Evolutionary conservation across 495 filamentous ascomycete species (phyloP).

Genomic region (Daldinia grandis): DNA sequence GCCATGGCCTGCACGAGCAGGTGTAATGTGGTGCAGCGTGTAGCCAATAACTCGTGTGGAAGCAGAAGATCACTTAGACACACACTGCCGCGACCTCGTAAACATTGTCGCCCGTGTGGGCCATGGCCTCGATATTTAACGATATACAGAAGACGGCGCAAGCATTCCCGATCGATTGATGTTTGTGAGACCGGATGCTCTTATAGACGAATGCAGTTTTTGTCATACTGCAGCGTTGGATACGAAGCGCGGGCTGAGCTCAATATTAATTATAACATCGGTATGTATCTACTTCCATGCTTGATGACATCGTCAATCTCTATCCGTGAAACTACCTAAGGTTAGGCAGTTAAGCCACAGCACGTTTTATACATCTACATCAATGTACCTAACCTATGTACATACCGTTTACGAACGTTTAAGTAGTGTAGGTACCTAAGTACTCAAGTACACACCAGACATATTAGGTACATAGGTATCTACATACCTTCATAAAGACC

Average conservation of each 20-base stretch:
- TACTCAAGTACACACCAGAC: background rate
- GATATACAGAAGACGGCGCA: constrained; percentile 22
- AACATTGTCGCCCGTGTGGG: constrained; percentile 36
- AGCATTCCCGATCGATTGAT: constrained; percentile 33
- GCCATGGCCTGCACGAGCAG: constrained; percentile 25
- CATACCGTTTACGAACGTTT: background rate
- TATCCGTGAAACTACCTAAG: background rate
- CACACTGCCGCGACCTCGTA: constrained; percentile 30
- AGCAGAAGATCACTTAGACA: constrained; percentile 12
- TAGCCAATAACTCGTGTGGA: constrained; percentile 31
- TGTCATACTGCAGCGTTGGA: constrained; percentile 34
- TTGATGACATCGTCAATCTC: background rate
- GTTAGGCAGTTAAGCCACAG: background rate
- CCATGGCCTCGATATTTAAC: constrained; percentile 28
- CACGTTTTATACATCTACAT: background rate
- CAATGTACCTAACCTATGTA: background rate
- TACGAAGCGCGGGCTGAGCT: constrained; percentile 27
- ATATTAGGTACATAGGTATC: too few relatives aligned
- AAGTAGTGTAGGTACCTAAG: background rate
- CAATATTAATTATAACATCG: constrained; percentile 1
- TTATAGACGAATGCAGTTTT: constrained; percentile 28
- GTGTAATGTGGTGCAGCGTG: constrained; percentile 40
- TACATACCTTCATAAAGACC: background rate
- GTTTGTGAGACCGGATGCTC: constrained; percentile 32
- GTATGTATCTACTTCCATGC: background rate